Evolutionary conservation across 305 asterid species (phyloP).

Genomic region (Rubia occidens): DNA sequence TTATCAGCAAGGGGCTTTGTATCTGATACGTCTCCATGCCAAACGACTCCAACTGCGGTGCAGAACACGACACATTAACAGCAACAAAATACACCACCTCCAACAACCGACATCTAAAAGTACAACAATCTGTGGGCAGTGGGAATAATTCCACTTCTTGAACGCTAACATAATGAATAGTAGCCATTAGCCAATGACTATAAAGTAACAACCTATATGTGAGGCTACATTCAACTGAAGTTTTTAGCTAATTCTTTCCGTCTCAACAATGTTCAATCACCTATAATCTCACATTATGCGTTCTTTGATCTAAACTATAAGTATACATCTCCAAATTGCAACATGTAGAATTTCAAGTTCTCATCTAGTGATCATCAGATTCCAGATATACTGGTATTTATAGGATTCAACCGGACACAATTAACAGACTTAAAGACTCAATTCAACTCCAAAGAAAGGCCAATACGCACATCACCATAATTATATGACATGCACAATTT

Average conservation of each 20-base stretch:
- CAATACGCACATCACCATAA: background rate
- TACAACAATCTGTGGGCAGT: background rate
- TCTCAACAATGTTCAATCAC: too few species aligned
- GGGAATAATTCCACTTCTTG: background rate
- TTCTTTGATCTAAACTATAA: background rate
- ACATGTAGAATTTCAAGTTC: background rate
- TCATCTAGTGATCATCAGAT: background rate
- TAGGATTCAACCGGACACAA: background rate
- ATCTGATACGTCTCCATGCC: constrained; percentile 57
- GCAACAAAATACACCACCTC: background rate
- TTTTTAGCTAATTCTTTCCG: background rate
- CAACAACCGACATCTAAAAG: too few species aligned
- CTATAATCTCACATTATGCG: background rate
- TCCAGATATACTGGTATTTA: background rate
- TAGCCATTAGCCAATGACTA: background rate
- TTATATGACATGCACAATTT: background rate
- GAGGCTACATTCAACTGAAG: background rate
- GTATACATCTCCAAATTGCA: background rate
- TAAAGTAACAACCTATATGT: background rate
- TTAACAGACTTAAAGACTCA: background rate
- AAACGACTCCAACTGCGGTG: constrained; percentile 78
- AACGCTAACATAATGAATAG: background rate
- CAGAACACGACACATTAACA: constrained; percentile 9
- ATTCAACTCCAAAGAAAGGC: background rate
- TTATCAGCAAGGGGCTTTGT: constrained; percentile 66